Evolutionary conservation across 768 basidiomycete species (phyloP), one percentile per base, ranked within the genome.

Genomic region (Cytidiella melzeri): DNA sequence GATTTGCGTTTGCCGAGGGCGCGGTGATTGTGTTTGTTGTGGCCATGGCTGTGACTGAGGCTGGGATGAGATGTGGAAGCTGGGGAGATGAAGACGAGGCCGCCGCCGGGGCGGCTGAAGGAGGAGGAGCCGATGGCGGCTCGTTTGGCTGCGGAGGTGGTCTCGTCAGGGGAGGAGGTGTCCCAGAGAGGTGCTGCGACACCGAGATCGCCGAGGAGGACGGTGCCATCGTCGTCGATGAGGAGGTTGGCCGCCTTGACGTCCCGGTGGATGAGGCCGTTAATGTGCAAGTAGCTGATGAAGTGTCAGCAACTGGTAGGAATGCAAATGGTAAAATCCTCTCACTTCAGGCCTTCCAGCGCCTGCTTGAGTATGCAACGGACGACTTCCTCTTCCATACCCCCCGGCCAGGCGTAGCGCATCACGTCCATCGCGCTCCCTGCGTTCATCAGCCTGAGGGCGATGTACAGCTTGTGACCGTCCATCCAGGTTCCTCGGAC

Each of bases 161-260:
- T 68, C 54, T 70, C 65, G n/a, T 63, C 66, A n/a, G n/a, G n/a
- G n/a, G n/a, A n/a, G n/a, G n/a, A n/a, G 11, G 88, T 83, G 53
- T 92, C 87, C 39, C 80, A 66, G 7, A 95, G 74, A 55, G 89
- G 83, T 4, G 89, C 91, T 0, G 92, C 92, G 21, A 95, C 93
- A 3, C 94, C 94, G 27, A 97, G 77, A 66, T 97, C 94, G 27
- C 92, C 93, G 11, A 96, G 69, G 3, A 97, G 77, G 26, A 96
- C 90, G 0, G 88, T 92, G 44, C 90, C 89, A 54, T 90, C 85
- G 53, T 93, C 86, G 57, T 94, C 92, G 46, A 95, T 80, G 43
- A 97, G 83, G 9, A 97, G 74, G 61, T 97, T 97, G 11, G 91
- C 94, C 3, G 92, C 91, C 67, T 97, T 97, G 59, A 97, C 66